Evolutionary conservation across 306 rosid genomes (phyloP).

Genomic region (Quillaja saponaria): DNA sequence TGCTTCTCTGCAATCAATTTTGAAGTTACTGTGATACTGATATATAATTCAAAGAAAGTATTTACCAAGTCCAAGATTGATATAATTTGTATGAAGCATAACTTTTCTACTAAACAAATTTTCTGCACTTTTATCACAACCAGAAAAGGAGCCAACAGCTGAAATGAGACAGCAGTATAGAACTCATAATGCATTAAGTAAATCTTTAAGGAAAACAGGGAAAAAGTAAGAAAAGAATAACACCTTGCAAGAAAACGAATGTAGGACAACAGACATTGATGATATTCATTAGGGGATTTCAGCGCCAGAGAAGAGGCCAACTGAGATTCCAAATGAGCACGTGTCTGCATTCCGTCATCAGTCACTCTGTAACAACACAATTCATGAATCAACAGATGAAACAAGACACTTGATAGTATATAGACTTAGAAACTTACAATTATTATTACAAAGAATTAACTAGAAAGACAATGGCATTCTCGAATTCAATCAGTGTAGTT

Average conservation of each 20-base stretch:
- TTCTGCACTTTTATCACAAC: too few species aligned
- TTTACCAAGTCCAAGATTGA: too few species aligned
- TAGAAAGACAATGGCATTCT: background rate
- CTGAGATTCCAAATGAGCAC: slow-evolving; percentile 96
- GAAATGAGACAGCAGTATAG: too few species aligned
- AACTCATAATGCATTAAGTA: slow-evolving; percentile 19
- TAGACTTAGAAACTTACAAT: background rate
- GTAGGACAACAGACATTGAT: slow-evolving; percentile 83
- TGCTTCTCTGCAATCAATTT: slow-evolving; percentile 74
- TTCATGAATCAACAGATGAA: slow-evolving; percentile 21
- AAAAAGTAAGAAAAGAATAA: background rate
- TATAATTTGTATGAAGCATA: too few species aligned
- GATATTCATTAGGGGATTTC: slow-evolving; percentile 90
- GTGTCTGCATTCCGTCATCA: slow-evolving; percentile 94
- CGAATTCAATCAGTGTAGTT: too few species aligned
- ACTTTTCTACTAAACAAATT: too few species aligned
- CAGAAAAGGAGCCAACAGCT: background rate
- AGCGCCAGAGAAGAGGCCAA: slow-evolving; percentile 84
- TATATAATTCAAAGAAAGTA: too few species aligned
- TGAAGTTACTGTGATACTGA: background rate
- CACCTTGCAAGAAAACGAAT: slow-evolving; percentile 93
- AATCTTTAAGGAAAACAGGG: background rate
- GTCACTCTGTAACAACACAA: slow-evolving; percentile 63
- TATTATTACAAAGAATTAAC: background rate
- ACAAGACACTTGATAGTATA: slow-evolving; percentile 2